Evolutionary conservation across 1,284 basidiomycete species (phyloP).

Genomic region (Cutaneotrichosporon arboriforme): DNA sequence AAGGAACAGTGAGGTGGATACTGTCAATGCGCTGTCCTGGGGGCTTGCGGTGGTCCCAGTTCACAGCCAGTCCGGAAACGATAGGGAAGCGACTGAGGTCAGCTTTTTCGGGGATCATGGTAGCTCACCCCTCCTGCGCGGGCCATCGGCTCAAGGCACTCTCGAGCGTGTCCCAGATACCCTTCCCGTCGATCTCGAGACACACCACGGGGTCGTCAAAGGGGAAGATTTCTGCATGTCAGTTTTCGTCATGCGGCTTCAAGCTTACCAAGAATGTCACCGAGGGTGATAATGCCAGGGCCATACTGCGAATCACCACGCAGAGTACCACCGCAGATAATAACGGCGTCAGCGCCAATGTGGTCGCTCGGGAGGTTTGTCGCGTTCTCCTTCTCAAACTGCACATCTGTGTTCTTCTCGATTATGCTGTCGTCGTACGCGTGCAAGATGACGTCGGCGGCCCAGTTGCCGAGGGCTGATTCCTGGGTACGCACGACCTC

Average conservation of each 20-base stretch:
- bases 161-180: constrained; percentile 78
- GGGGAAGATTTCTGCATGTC: constrained; percentile 67
- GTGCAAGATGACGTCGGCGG: constrained; percentile 78
- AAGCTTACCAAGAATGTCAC: constrained; percentile 53
- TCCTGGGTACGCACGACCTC: constrained; percentile 62
- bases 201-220: constrained; percentile 84
- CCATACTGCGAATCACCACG: constrained; percentile 82
- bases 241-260: background rate
- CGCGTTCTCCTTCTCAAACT: constrained; percentile 18
- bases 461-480: constrained; percentile 80
- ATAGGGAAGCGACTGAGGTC: constrained; percentile 74
- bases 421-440: constrained; percentile 72
- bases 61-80: constrained; percentile 75
- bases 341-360: constrained; percentile 60
- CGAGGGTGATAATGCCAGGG: constrained; percentile 70
- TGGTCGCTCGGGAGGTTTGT: background rate
- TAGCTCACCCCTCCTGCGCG: constrained; percentile 74
- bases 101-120: background rate
- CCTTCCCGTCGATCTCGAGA: constrained; percentile 67
- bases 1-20: constrained; percentile 56
- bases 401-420: constrained; percentile 20
- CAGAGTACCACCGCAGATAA: constrained; percentile 79
- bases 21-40: constrained; percentile 67
- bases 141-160: constrained; percentile 72
- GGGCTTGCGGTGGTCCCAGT: constrained; percentile 70